Percentiles rank a stretch among this genome's conserved stretches.
Evolutionary conservation across 108 stramenopile genomes (phyloP).

Genomic region (Heterococcus sp.): DNA sequence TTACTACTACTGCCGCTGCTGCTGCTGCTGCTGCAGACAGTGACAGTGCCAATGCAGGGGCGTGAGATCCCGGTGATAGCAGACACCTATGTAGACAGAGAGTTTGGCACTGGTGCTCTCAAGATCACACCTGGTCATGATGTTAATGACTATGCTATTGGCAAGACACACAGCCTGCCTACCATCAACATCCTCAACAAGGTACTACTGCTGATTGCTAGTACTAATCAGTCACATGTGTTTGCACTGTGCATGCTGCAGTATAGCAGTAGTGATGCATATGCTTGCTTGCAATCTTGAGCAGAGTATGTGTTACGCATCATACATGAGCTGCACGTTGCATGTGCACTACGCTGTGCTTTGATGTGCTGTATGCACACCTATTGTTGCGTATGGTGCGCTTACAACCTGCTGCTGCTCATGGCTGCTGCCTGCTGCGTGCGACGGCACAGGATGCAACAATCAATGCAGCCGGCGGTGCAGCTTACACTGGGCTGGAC

Average conservation of each 20-base stretch:
- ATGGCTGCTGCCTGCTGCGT: too few relatives aligned
- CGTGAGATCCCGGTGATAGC: conserved; percentile 81
- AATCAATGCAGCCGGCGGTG: conserved; percentile 76
- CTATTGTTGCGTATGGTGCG: too few relatives aligned
- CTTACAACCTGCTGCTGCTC: too few relatives aligned
- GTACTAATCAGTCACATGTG: too few relatives aligned
- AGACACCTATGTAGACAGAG: conserved; percentile 94
- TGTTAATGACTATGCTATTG: conserved; percentile 84
- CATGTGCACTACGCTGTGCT: too few relatives aligned
- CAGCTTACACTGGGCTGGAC: conserved; percentile 79
- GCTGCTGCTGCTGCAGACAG: neutral
- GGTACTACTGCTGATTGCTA: too few relatives aligned
- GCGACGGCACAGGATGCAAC: conserved; percentile 50
- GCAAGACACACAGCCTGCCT: conserved; percentile 80
- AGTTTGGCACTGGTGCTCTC: conserved; percentile 96
- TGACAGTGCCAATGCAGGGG: conserved; percentile 33
- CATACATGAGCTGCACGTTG: too few relatives aligned
- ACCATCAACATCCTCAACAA: conserved; percentile 95
- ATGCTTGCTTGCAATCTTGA: too few relatives aligned
- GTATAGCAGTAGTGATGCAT: too few relatives aligned
- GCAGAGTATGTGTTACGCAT: too few relatives aligned
- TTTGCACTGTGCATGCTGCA: too few relatives aligned
- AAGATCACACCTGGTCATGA: conserved; percentile 95
- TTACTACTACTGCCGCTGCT: neutral
- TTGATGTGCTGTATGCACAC: too few relatives aligned